Percentiles rank a stretch among this genome's conserved stretches.
These are phyloP conservation scores for Pyracantha coccinea DNA, from an alignment of 331 rosid genomes.

Conservation along the genomic window DNA sequence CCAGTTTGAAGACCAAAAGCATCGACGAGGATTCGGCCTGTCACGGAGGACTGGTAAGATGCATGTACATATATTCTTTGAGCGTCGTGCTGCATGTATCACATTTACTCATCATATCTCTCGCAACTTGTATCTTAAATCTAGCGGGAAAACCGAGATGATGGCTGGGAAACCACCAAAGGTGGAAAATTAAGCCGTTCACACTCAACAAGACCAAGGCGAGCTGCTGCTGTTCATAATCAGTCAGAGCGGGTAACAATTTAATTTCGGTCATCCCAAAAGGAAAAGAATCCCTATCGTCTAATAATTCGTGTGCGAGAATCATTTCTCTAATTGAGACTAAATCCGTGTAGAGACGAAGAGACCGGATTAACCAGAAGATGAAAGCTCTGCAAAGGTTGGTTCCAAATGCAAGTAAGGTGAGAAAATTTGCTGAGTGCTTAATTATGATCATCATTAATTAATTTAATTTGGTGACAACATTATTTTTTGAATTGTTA, in stretches of 20 bases:
- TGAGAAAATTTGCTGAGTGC: conserved; percentile 12
- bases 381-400: conserved; percentile 68
- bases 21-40: conserved; percentile 29
- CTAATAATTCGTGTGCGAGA: background rate
- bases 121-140: background rate
- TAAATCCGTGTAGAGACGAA: conserved; percentile 36
- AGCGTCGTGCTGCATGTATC: background rate
- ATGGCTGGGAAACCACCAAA: conserved; percentile 37
- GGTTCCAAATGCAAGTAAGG: conserved; percentile 81
- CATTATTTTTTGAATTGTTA: background rate
- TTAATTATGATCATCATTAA: background rate
- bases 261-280: background rate
- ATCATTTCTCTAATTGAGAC: background rate
- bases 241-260: conserved; percentile 62
- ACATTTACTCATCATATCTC: background rate
- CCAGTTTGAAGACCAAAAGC: conserved; percentile 27
- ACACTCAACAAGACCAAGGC: conserved; percentile 34
- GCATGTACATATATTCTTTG: no score
- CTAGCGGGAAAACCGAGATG: conserved; percentile 34
- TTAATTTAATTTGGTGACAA: background rate
- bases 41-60: conserved; percentile 33
- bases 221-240: conserved; percentile 59
- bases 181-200: conserved; percentile 29
- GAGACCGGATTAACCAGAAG: conserved; percentile 69
- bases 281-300: no score